These are phyloP conservation scores for Lumnitzera racemosa DNA, from an alignment of 345 rosid species.

Conservation along the genomic window DNA sequence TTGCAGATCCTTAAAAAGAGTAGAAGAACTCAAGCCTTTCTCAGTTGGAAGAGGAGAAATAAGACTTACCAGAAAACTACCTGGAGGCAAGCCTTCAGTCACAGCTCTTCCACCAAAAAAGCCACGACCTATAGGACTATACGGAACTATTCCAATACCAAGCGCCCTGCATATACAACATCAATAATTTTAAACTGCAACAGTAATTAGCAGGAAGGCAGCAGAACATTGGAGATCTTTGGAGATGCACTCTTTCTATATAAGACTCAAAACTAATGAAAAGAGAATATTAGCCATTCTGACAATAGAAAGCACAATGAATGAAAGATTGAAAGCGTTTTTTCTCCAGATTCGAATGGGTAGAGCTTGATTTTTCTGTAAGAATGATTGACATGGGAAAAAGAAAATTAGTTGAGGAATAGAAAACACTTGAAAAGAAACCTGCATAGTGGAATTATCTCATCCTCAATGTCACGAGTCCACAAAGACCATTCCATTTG, in stretches of 20 bases:
- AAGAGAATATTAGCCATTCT: no score
- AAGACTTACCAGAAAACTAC: constrained; percentile 23
- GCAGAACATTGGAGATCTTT: not conserved
- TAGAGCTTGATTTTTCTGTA: constrained; percentile 9
- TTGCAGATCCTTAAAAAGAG: no score
- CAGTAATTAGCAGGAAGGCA: no score
- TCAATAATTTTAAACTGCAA: not conserved
- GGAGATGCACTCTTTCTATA: no score
- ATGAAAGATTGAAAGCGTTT: no score
- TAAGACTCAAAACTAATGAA: not conserved
- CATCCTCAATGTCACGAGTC: constrained; percentile 55
- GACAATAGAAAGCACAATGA: no score
- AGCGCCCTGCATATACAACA: constrained; percentile 28
- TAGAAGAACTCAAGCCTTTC: no score
- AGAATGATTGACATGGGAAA: constrained; percentile 6
- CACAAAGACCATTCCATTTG: constrained; percentile 67
- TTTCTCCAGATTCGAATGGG: no score
- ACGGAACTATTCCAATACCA: constrained; percentile 48
- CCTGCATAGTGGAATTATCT: constrained; percentile 48
- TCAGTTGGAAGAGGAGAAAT: not conserved
- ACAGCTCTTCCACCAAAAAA: constrained; percentile 46
- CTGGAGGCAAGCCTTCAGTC: constrained; percentile 27
- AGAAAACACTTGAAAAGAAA: constrained; percentile 1
- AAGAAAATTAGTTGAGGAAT: no score
- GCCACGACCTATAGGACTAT: constrained; percentile 54